Base-by-base conservation (phyloP, 2,329 filamentous ascomycete genomes). In the Aspergillus novoparasiticus region DNA sequence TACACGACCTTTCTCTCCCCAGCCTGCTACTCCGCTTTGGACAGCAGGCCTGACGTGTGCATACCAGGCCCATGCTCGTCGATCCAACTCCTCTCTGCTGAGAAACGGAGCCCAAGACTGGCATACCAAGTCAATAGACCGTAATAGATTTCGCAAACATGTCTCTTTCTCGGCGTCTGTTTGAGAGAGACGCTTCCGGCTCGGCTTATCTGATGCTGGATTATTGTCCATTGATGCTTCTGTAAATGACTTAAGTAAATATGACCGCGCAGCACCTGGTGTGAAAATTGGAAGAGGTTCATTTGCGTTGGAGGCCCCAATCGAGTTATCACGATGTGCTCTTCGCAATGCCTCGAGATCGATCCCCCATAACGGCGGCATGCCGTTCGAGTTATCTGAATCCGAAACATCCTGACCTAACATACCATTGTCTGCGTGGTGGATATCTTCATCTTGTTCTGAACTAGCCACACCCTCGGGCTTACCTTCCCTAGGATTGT, bases 1-100 rank as follows among this genome's bases (percentile, higher is more conserved):
- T 32, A 96, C 81, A 59, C 82, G 80, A 1, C 90, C 92, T 76
- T 94, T 95, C 14, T 90, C 90, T 32, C 93, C 93, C 93, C 93
- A 96, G 1, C 93, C 93, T 23, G 87, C 86, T 55, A 87, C 86
- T 0, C 93, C 93, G 61, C 83, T 79, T 63, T 91, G 88, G 2
- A 96, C 90, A 23, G 92, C 89, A 0, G 93, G 93, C 66, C 93
- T 83, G 23, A 94, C 87, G 26, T 86, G 84, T 1, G 90, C 82
- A 76, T 96, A 96, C 93, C 93, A 96, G 12, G 81, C 81, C 91
- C 92, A 96, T 21, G 92, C 91, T 63, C 88, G 85, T 65, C 84
- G 84, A 73, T 96, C 91, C 58, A 96, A 80, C 70, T 96, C 91
- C 19, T 85, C 82, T 4, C 80, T 78, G 30, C 78, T 83, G 39